phyloP scores from a whole-genome alignment of 1,284 basidiomycete genomes.

The Ceratobasidium sp. region DNA sequence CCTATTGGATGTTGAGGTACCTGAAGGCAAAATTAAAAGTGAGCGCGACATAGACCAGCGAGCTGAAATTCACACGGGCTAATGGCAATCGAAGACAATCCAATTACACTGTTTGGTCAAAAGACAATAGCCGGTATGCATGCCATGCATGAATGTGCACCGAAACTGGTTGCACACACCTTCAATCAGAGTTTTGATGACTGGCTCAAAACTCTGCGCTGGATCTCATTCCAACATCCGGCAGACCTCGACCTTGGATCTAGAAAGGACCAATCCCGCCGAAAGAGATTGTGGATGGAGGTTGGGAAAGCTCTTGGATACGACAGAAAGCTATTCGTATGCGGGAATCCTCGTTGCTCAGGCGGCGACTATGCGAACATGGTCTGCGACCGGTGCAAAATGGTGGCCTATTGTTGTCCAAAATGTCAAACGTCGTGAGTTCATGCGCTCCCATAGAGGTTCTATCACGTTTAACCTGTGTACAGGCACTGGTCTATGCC shows the following conservation, averaged over 20 bases:
- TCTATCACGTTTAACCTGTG: background rate
- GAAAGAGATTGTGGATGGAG: background rate
- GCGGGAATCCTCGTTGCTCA: background rate
- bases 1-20: background rate
- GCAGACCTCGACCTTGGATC: background rate
- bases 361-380: background rate
- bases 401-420: background rate
- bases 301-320: background rate
- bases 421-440: background rate
- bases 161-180: background rate
- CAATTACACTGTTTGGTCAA: background rate
- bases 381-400: background rate
- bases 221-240: background rate
- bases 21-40: background rate
- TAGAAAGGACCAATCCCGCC: background rate
- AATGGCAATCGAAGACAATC: background rate
- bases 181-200: background rate
- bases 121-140: background rate
- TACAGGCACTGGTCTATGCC: background rate
- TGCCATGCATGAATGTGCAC: background rate
- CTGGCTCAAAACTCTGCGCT: background rate
- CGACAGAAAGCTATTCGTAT: background rate
- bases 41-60: background rate
- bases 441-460: background rate
- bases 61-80: background rate